These are phyloP conservation scores for Monosporascus sp. DNA, from an alignment of 2,329 filamentous ascomycete species.

Conservation along the genomic window DNA sequence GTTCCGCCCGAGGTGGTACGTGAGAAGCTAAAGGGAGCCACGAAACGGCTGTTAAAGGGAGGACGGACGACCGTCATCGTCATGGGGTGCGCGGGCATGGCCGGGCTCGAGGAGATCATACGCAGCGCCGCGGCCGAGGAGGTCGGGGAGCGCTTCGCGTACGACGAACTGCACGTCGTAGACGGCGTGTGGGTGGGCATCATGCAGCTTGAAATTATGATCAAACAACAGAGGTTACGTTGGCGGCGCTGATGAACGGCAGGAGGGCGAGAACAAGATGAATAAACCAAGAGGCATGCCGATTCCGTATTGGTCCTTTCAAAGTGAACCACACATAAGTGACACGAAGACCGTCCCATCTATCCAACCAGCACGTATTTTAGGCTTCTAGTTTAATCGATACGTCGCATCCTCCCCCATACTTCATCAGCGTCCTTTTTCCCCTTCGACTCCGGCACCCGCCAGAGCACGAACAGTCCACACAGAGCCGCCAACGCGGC, in stretches of 20 bases:
- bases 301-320: too few species aligned
- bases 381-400: slow-evolving; percentile 33
- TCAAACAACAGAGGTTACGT: slow-evolving; percentile 37
- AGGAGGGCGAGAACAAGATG: too few species aligned
- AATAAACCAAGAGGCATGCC: too few species aligned
- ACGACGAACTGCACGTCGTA: slow-evolving; percentile 58
- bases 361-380: too few species aligned
- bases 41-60: slow-evolving; percentile 55
- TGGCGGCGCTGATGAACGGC: neutral
- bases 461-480: slow-evolving; percentile 64
- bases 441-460: slow-evolving; percentile 83
- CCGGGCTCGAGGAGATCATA: slow-evolving; percentile 74
- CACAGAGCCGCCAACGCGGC: slow-evolving; percentile 65
- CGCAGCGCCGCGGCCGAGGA: slow-evolving; percentile 60
- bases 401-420: slow-evolving; percentile 65
- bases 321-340: slow-evolving; percentile 13
- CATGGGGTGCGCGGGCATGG: slow-evolving; percentile 89
- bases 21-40: slow-evolving; percentile 63
- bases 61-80: slow-evolving; percentile 63
- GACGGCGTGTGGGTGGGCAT: slow-evolving; percentile 74
- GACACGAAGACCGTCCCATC: neutral
- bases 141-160: slow-evolving; percentile 54
- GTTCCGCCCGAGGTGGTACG: slow-evolving; percentile 60
- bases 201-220: slow-evolving; percentile 52
- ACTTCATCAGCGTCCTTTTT: slow-evolving; percentile 82